These are phyloP conservation scores for Teunomyces gatunensis DNA, from an alignment of 805 yeast genomes.

Conservation along the genomic window DNA sequence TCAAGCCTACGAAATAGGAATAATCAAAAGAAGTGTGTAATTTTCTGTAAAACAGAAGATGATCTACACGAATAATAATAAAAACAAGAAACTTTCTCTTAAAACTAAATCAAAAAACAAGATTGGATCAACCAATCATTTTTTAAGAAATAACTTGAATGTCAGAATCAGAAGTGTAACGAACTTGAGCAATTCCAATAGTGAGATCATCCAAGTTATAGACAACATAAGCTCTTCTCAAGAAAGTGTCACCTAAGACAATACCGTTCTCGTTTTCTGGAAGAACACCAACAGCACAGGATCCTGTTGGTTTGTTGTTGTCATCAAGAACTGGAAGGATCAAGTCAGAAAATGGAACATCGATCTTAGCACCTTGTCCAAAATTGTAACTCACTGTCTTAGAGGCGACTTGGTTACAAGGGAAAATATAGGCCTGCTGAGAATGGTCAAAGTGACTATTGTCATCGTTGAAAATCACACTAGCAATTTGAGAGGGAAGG, in stretches of 20 bases:
- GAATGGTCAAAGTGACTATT: neutral
- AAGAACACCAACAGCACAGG: neutral
- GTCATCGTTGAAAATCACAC: neutral
- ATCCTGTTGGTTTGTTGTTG: neutral
- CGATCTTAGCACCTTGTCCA: conserved; percentile 4
- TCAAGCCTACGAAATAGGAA: no score
- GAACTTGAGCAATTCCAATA: conserved; percentile 48
- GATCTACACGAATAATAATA: no score
- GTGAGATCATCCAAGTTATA: conserved; percentile 49
- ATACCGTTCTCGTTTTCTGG: neutral
- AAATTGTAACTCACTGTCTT: conserved; percentile 6
- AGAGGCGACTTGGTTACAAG: conserved; percentile 7
- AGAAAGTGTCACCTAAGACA: conserved; percentile 52
- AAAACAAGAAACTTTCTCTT: neutral
- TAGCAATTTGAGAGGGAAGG: conserved; percentile 4
- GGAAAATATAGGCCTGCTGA: neutral
- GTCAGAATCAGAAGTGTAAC: conserved; percentile 17
- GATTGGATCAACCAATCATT: neutral
- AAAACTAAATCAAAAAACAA: neutral
- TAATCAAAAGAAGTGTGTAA: no score
- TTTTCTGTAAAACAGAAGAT: no score
- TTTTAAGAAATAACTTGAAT: conserved; percentile 5
- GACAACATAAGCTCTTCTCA: conserved; percentile 52
- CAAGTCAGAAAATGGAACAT: conserved; percentile 9
- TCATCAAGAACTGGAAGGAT: neutral